Evolutionary conservation across 768 basidiomycete species (phyloP), one percentile per base, ranked within the genome.

Genomic region (Pisolithus albus): DNA sequence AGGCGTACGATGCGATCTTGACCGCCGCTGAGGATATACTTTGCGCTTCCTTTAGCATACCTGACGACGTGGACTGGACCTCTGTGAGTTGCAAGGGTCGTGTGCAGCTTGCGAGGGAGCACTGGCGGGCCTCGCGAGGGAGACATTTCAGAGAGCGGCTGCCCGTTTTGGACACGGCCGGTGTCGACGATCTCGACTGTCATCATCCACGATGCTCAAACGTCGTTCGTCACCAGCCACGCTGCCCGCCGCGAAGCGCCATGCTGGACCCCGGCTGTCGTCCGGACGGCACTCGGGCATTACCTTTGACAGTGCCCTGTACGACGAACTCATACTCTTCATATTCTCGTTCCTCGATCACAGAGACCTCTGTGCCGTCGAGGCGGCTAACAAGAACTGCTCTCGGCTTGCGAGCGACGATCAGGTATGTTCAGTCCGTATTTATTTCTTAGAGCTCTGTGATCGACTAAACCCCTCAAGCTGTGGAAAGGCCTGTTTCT

Each of bases 11-110:
- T 82, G 46, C 93, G 80, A 70, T 98, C 96, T 65, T 91, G 86
- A 18, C 93, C 93, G 8, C 95, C 96, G 1, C 91, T 86, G n/a
- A 99, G 76, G 54, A 92, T 73, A 64, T 99, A 98, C 56, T 86
- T 91, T 49, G 88, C 87, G 3, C 76, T 73, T 4, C 92, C 93
- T 65, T 89, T 88, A 42, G 95, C 88, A 64, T 95, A 98, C 28
- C 88, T 78, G n/a, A 83, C 89, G 49, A 92, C 84, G 63, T 98
- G 89, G 0, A 96, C 88, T 0, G 93, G 77, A 0, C 93, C 96
- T 53, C 85, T 84, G 68, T 92, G 90, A 48, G 63, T 75, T 7
- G 70, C 61, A 42, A 92, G 79, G 10, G 79, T 77, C n/a, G 69
- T 69, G 70, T 90, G 83, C 1, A 88, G 71, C 46, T 68, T 74